Evolutionary conservation across 75 land plant species (phyloP), one percentile per base, ranked within the genome.

Genomic region (Cryptomeria japonica): DNA sequence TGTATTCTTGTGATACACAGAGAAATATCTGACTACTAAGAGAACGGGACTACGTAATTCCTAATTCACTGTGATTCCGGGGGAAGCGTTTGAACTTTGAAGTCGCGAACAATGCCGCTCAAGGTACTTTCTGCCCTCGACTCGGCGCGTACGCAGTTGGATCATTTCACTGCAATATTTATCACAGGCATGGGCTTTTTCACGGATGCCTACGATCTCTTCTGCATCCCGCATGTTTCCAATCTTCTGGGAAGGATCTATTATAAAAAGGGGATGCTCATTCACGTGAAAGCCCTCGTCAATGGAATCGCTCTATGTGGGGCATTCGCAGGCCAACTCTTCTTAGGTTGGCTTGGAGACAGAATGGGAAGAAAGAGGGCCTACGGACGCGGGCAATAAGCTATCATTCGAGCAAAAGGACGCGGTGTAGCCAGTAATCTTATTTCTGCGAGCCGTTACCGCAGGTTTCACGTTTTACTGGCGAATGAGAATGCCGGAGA

Each of bases 381-480:
- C 5, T 89, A 89, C 37, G 90, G 90, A 25, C 46, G 68, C 87
- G 0, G 46, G 87, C 14, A 18, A 42, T 3, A 88, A 78, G 12
- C 86, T 86, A 34, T 87, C 94, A 83, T 91, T 91, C 85, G 84
- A 15, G 61, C 86, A 87, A 76, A 91, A 93, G 1, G 95, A 95
- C 72, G 47, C 89, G 19, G 92, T 90, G 14, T 96, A 96, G 97
- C 44, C 96, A 88, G 10, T 96, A n/a, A 92, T 96, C 58, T 87
- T 92, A 64, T 85, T 90, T 84, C 58, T 87, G 68, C 92, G 92
- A 5, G 88, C 90, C 31, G 70, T 89, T 39, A 90, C 93, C 3
- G 93, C 92, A 8, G 87, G 85, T n/a, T n/a, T n/a, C n/a, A n/a
- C n/a, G n/a, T n/a, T n/a, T n/a, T n/a, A n/a, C n/a, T n/a, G n/a